Conservation (phyloP, 2,329 filamentous ascomycete genomes). For the Pseudofabraea citricarpa region DNA sequence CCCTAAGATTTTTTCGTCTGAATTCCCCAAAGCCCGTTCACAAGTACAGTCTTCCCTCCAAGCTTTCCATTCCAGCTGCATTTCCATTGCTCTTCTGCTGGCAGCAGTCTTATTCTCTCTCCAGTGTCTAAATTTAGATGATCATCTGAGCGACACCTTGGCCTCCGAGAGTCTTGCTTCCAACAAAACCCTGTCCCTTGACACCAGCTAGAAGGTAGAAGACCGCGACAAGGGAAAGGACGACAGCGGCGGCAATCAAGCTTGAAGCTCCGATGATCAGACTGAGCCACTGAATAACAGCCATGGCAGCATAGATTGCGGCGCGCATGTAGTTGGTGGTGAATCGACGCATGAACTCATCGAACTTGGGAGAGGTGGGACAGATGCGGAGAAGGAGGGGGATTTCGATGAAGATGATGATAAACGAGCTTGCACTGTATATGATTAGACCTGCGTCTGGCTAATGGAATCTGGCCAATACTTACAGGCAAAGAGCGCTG, state of each 20-base stretch:
- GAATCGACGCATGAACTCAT: constrained; percentile 83
- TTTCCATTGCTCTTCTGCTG: too few species aligned
- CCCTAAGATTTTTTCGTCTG: constrained; percentile 8
- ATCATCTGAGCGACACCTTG: constrained; percentile 97
- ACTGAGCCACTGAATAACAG: constrained; percentile 78
- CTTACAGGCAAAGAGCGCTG: constrained; percentile 49
- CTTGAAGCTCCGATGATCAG: constrained; percentile 59
- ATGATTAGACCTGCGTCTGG: constrained; percentile 6
- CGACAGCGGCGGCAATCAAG: constrained; percentile 80
- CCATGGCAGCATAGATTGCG: constrained; percentile 78
- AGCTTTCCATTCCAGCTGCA: too few species aligned
- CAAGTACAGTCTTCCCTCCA: too few species aligned
- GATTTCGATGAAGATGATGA: constrained; percentile 84
- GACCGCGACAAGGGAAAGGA: constrained; percentile 68
- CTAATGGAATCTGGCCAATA: constrained; percentile 7
- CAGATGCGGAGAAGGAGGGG: constrained; percentile 96
- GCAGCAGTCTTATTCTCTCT: too few species aligned
- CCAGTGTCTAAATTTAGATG: constrained; percentile 49
- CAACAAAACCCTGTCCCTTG: constrained; percentile 81
- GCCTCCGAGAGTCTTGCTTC: constrained; percentile 93
- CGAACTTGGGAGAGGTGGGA: constrained; percentile 87
- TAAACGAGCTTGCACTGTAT: constrained; percentile 59
- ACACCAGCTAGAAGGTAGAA: constrained; percentile 79
- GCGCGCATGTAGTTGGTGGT: constrained; percentile 97
- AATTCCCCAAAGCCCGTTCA: not conserved